These are phyloP conservation scores for Ceratobasidium theobromae DNA, from an alignment of 1,284 basidiomycete species.

Conservation along the genomic window DNA sequence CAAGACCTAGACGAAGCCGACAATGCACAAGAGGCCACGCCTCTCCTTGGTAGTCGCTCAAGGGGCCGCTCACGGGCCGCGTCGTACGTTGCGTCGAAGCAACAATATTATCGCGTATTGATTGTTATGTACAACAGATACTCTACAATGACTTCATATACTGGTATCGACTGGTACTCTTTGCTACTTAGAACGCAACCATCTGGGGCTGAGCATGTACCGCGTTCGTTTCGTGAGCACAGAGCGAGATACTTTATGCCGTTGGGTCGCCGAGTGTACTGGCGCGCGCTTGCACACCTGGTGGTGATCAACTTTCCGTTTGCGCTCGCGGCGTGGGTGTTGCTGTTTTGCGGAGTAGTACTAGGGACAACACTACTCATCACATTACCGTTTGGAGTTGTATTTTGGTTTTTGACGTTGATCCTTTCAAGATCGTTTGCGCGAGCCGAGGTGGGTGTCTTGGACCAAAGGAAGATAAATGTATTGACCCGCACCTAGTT, in stretches of 20 bases:
- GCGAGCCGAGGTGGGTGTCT: slow-evolving; percentile 59
- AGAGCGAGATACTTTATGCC: slow-evolving; percentile 60
- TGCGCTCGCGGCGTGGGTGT: slow-evolving; percentile 67
- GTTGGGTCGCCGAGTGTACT: slow-evolving; percentile 56
- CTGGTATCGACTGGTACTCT: slow-evolving; percentile 1
- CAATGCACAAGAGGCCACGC: slow-evolving; percentile 1
- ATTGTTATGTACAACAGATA: slow-evolving; percentile 3
- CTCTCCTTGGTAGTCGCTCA: neutral
- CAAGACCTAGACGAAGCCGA: slow-evolving; percentile 1
- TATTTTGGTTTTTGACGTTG: slow-evolving; percentile 73
- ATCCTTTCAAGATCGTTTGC: slow-evolving; percentile 68
- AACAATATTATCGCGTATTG: neutral
- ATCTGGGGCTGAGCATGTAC: neutral
- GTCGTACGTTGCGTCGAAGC: neutral
- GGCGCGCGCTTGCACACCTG: slow-evolving; percentile 64
- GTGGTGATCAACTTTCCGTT: slow-evolving; percentile 72
- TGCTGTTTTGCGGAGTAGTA: slow-evolving; percentile 73
- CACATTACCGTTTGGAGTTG: slow-evolving; percentile 70
- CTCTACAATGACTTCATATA: slow-evolving; percentile 12
- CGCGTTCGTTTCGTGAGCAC: neutral
- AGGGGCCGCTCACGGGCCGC: slow-evolving; percentile 11
- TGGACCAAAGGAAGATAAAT: neutral
- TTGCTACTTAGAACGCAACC: slow-evolving; percentile 2
- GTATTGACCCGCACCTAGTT: slow-evolving; percentile 47
- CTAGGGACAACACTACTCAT: slow-evolving; percentile 76